Evolutionary conservation across 768 basidiomycete genomes (phyloP).

Genomic region (Lactarius tabidus): DNA sequence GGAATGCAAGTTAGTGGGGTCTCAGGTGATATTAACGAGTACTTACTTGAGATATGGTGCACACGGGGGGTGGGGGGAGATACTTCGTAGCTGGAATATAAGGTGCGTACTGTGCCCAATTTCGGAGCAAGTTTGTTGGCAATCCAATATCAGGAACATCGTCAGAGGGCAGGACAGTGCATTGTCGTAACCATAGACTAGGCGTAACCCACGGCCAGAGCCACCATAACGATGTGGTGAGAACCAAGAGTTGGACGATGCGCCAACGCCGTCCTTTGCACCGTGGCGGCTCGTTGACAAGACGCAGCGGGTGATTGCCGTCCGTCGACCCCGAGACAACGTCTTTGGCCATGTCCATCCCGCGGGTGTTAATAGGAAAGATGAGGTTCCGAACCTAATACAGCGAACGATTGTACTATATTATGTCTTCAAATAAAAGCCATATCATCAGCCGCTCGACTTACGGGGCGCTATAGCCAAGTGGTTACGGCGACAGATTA

Average conservation of each 20-base stretch:
- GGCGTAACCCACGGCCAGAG: background rate
- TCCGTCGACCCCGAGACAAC: background rate
- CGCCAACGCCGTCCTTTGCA: background rate
- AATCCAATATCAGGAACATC: constrained; percentile 17
- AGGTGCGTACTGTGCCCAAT: constrained; percentile 62
- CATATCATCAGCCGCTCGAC: background rate
- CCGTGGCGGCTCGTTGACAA: background rate
- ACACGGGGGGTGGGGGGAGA: constrained; percentile 42
- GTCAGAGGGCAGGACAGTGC: constrained; percentile 37
- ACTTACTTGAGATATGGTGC: constrained; percentile 53
- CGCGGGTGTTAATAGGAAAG: background rate
- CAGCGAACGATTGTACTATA: too few relatives aligned
- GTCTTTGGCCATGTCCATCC: constrained; percentile 13
- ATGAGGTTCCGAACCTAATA: background rate
- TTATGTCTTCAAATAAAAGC: background rate
- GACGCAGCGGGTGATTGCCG: background rate
- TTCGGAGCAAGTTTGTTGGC: constrained; percentile 11
- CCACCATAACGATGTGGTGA: constrained; percentile 2
- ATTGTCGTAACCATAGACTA: background rate
- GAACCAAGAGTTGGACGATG: background rate
- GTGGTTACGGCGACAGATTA: constrained; percentile 79
- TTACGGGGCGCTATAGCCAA: constrained; percentile 64
- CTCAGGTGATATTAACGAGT: background rate
- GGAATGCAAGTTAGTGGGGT: background rate
- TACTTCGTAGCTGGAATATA: constrained; percentile 50